These are phyloP conservation scores for Nigrospora oryzae DNA, from an alignment of 2,329 filamentous ascomycete genomes.

Conservation along the genomic window DNA sequence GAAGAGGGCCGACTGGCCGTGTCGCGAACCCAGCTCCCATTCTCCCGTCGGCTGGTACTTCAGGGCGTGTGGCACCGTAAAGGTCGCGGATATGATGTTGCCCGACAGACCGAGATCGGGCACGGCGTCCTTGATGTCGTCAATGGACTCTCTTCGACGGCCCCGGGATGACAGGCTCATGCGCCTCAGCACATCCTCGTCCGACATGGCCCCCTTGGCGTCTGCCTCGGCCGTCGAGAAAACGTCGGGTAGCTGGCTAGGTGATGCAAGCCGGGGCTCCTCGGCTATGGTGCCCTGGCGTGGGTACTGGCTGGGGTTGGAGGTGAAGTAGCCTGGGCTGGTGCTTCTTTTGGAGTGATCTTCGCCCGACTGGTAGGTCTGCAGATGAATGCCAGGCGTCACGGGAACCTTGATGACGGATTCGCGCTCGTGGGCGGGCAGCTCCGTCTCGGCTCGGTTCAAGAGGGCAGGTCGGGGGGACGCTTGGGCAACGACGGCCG, in stretches of 20 bases:
- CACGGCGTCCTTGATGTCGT: constrained; percentile 46
- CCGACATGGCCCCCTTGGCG: constrained; percentile 23
- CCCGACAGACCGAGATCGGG: constrained; percentile 51
- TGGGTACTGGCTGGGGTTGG: constrained; percentile 12
- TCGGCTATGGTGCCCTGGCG: constrained; percentile 11
- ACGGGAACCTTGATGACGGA: constrained; percentile 28
- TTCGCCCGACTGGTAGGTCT: constrained; percentile 19
- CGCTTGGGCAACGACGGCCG: no score
- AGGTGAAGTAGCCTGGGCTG: constrained; percentile 22
- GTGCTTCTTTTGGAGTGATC: constrained; percentile 5
- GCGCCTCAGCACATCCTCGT: constrained; percentile 31
- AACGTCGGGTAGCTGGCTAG: constrained; percentile 8
- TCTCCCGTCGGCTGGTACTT: constrained; percentile 49
- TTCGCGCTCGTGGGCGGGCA: constrained; percentile 24
- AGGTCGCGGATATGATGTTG: constrained; percentile 59
- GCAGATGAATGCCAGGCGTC: constrained; percentile 26
- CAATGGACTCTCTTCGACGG: constrained; percentile 38
- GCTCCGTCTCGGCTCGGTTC: background rate
- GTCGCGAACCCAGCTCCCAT: constrained; percentile 66
- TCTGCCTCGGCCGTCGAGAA: constrained; percentile 2
- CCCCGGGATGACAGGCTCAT: constrained; percentile 34
- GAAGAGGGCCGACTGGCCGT: constrained; percentile 85
- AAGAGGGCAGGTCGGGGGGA: background rate
- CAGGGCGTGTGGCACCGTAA: constrained; percentile 52
- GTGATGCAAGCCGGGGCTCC: constrained; percentile 8